Percentiles rank a stretch among this genome's conserved stretches.
Conservation (phyloP, 2,329 filamentous ascomycete genomes). For the Colletotrichum sidae region DNA sequence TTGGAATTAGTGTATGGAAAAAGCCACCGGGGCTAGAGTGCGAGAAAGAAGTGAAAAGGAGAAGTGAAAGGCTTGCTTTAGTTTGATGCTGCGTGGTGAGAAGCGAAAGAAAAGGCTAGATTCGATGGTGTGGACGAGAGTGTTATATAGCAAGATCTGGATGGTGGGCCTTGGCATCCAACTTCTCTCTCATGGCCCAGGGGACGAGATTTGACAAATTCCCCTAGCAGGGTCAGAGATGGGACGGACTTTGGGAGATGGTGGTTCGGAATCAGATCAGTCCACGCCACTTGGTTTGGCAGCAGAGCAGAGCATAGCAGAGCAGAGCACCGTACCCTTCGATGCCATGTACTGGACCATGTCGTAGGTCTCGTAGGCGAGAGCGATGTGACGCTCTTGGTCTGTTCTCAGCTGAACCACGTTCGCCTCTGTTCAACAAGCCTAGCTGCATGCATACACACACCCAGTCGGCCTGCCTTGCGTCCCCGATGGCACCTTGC, state of each 20-base stretch:
- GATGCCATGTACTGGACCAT: too few relatives aligned
- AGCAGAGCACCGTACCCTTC: not conserved
- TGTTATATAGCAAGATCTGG: conserved; percentile 34
- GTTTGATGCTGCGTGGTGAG: conserved; percentile 34
- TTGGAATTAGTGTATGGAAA: conserved; percentile 1
- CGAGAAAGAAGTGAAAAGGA: conserved; percentile 19
- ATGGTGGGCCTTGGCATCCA: conserved; percentile 33
- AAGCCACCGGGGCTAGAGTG: conserved; percentile 33
- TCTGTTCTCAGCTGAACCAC: conserved; percentile 35
- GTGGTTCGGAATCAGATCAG: conserved; percentile 31
- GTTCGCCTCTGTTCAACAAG: conserved; percentile 4
- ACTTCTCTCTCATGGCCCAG: conserved; percentile 16
- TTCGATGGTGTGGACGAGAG: conserved; percentile 29
- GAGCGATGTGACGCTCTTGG: conserved; percentile 18
- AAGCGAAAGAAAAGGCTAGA: not conserved
- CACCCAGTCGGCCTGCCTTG: conserved; percentile 22
- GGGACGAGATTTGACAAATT: conserved; percentile 36
- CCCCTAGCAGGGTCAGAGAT: conserved; percentile 13
- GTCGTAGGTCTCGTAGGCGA: not conserved
- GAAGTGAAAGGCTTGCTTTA: conserved; percentile 35
- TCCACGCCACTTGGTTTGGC: conserved; percentile 20
- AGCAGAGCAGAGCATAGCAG: not conserved
- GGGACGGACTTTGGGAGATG: conserved; percentile 21
- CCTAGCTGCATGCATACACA: not conserved
- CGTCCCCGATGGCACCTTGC: conserved; percentile 27